Evolutionary conservation across 805 yeast species (phyloP).

Genomic region (Isabelozyma pseudorhagii): DNA sequence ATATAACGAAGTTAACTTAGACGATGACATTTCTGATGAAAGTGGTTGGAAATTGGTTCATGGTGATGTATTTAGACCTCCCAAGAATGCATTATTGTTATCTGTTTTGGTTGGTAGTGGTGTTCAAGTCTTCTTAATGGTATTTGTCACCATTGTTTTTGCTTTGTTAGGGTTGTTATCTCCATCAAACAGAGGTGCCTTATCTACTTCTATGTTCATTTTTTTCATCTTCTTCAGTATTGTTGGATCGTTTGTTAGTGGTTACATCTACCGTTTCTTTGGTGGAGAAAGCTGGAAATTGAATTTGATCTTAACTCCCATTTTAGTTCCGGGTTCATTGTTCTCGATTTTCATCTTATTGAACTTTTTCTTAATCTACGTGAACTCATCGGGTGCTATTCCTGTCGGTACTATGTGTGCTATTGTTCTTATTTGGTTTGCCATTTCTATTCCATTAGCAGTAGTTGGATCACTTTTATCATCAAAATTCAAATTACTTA

Average conservation of each 20-base stretch:
- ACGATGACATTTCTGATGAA: slow-evolving; percentile 85
- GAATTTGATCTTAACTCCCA: slow-evolving; percentile 79
- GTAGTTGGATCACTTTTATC: slow-evolving; percentile 80
- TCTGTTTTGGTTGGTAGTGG: slow-evolving; percentile 90
- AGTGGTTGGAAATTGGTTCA: slow-evolving; percentile 96
- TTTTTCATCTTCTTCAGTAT: slow-evolving; percentile 78
- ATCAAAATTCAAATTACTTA: slow-evolving; percentile 53
- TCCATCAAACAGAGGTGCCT: slow-evolving; percentile 92
- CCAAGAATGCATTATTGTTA: slow-evolving; percentile 63
- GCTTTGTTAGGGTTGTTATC: slow-evolving; percentile 88
- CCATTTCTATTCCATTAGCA: slow-evolving; percentile 81
- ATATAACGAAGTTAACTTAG: slow-evolving; percentile 86
- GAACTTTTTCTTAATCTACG: slow-evolving; percentile 78
- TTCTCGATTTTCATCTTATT: slow-evolving; percentile 62
- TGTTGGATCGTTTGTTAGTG: slow-evolving; percentile 84
- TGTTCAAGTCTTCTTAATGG: slow-evolving; percentile 75
- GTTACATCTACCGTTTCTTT: slow-evolving; percentile 80
- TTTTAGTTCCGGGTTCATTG: slow-evolving; percentile 77
- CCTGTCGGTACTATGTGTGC: slow-evolving; percentile 89
- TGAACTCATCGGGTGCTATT: slow-evolving; percentile 87
- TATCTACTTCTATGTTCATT: slow-evolving; percentile 85
- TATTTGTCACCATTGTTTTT: slow-evolving; percentile 66
- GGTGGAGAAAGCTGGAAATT: slow-evolving; percentile 90
- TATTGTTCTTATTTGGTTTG: slow-evolving; percentile 78
- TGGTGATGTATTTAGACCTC: slow-evolving; percentile 92